Percentiles rank a stretch among this genome's conserved stretches.
These are phyloP conservation scores for Fraxinus greggii DNA, from an alignment of 305 asterid species.

Conservation along the genomic window DNA sequence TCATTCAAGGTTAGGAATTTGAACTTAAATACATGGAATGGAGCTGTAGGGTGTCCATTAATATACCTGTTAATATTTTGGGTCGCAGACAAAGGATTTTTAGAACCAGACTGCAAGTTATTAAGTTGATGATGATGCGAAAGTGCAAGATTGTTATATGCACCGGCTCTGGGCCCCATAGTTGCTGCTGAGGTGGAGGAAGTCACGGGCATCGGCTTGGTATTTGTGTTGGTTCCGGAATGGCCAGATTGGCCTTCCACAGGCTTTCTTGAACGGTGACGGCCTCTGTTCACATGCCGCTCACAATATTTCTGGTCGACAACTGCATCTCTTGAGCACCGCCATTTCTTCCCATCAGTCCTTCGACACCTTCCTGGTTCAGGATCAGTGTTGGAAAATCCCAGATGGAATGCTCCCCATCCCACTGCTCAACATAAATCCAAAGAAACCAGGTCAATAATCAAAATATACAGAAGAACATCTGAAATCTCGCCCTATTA, in stretches of 20 bases:
- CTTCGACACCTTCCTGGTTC: slow-evolving; percentile 98
- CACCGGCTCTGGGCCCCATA: slow-evolving; percentile 41
- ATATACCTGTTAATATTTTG: slow-evolving; percentile 47
- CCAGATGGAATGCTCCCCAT: slow-evolving; percentile 85
- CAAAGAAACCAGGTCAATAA: not conserved
- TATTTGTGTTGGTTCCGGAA: slow-evolving; percentile 30
- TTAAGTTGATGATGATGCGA: slow-evolving; percentile 37
- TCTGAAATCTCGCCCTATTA: not conserved
- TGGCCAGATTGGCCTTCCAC: slow-evolving; percentile 86
- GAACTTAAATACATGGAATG: not conserved
- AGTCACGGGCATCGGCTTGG: slow-evolving; percentile 37
- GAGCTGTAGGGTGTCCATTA: not conserved
- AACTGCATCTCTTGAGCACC: slow-evolving; percentile 95
- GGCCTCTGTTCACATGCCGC: slow-evolving; percentile 95
- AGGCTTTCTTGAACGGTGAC: slow-evolving; percentile 99
- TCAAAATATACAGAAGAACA: not conserved
- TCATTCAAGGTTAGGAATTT: not conserved
- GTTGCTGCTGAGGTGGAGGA: slow-evolving; percentile 36
- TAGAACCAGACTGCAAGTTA: slow-evolving; percentile 32
- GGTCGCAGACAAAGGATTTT: slow-evolving; percentile 26
- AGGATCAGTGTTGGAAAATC: slow-evolving; percentile 70
- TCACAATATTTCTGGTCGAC: slow-evolving; percentile 92
- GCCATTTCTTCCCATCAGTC: slow-evolving; percentile 98
- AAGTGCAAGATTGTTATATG: slow-evolving; percentile 34
- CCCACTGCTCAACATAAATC: slow-evolving; percentile 53